phyloP scores from a whole-genome alignment of 164 flowering plant species.

The Saururus chinensis region DNA sequence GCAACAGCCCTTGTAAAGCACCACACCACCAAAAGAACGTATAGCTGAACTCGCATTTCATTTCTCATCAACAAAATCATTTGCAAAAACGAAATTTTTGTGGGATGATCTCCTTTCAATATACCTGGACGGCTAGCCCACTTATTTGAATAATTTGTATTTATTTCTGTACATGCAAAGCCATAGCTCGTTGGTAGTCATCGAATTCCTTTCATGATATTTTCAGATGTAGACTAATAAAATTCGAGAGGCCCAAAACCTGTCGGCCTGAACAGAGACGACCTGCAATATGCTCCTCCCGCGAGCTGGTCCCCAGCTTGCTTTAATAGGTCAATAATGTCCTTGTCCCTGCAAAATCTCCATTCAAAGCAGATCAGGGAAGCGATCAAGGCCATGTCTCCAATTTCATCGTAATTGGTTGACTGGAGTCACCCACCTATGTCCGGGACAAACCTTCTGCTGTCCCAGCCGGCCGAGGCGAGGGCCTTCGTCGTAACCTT shows the following conservation, averaged over 20 bases:
- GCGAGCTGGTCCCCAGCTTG: slow-evolving; percentile 2
- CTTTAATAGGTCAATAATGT: slow-evolving; percentile 1
- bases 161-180: too few species aligned
- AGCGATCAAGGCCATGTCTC: not conserved
- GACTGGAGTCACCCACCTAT: slow-evolving; percentile 20
- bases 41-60: too few species aligned
- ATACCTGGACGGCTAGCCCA: too few species aligned
- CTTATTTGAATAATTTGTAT: too few species aligned
- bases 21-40: too few species aligned
- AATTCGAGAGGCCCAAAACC: not conserved
- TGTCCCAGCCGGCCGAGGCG: slow-evolving; percentile 24
- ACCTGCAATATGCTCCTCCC: not conserved
- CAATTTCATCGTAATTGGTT: not conserved
- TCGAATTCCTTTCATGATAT: too few species aligned
- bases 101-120: too few species aligned
- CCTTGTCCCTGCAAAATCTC: not conserved
- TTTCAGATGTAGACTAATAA: slow-evolving; percentile 23
- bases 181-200: too few species aligned
- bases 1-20: too few species aligned
- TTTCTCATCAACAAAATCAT: too few species aligned
- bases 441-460: slow-evolving; percentile 8
- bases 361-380: not conserved
- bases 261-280: not conserved
- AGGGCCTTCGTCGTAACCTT: slow-evolving; percentile 51
- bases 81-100: too few species aligned